Evolutionary conservation across 2,329 filamentous ascomycete genomes (phyloP).

Genomic region (Nemania serpens): DNA sequence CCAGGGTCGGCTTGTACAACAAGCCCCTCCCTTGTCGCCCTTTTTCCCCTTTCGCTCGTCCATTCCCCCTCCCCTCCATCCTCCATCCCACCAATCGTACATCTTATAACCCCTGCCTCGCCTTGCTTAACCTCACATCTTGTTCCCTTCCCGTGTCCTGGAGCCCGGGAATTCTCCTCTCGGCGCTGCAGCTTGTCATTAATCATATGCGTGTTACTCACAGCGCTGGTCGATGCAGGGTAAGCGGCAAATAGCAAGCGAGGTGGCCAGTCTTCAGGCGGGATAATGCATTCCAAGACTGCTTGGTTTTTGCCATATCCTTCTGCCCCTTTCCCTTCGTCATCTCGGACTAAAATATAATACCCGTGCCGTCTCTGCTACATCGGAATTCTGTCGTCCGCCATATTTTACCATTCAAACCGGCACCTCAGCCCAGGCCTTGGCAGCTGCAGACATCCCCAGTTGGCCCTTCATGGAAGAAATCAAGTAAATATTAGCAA

Average conservation of each 20-base stretch:
- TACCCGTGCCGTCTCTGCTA: constrained; percentile 39
- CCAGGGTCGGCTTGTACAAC: too few species aligned
- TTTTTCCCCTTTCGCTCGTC: constrained; percentile 14
- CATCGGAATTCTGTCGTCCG: constrained; percentile 23
- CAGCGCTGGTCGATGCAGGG: not conserved
- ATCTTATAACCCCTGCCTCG: constrained; percentile 23
- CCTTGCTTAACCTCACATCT: constrained; percentile 23
- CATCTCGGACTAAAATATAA: constrained; percentile 37
- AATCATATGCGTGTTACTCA: not conserved
- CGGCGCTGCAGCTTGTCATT: constrained; percentile 22
- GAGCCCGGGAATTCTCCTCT: constrained; percentile 24
- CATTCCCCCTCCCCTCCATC: constrained; percentile 15
- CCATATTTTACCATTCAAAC: constrained; percentile 11
- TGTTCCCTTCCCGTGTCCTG: constrained; percentile 27
- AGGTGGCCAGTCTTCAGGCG: constrained; percentile 22
- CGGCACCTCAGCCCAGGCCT: constrained; percentile 13
- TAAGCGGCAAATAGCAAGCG: constrained; percentile 16
- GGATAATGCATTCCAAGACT: constrained; percentile 37
- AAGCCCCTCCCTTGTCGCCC: not conserved
- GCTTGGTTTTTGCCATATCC: constrained; percentile 38
- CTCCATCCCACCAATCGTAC: constrained; percentile 14
- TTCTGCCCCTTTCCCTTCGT: constrained; percentile 32
- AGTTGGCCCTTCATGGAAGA: not conserved
- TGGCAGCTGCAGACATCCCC: not conserved
- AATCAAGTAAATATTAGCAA: too few species aligned